These are phyloP conservation scores for Mycosphaerella sp. DNA, from an alignment of 2,329 filamentous ascomycete genomes.

Conservation along the genomic window DNA sequence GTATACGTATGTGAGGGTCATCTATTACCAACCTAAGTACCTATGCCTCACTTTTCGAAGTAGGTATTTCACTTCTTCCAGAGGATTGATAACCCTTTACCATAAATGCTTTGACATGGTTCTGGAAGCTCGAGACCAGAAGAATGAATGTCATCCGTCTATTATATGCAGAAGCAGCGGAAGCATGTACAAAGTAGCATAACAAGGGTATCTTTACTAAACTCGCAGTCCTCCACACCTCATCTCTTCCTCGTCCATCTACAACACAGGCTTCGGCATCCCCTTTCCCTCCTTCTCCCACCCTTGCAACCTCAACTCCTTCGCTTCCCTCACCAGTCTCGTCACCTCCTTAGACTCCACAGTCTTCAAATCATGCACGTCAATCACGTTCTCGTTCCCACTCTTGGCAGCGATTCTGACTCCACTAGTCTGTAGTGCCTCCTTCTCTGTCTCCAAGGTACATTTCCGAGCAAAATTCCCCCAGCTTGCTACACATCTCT, in stretches of 20 bases:
- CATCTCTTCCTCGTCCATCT: not conserved
- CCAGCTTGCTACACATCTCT: constrained; percentile 36
- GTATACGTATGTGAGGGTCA: no score
- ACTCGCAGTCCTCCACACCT: not conserved
- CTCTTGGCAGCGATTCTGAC: constrained; percentile 29
- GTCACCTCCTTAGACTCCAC: constrained; percentile 27
- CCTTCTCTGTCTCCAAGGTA: constrained; percentile 27
- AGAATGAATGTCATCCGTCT: no score
- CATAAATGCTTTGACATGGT: no score
- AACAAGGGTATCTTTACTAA: not conserved
- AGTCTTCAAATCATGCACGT: constrained; percentile 23
- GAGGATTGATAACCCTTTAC: no score
- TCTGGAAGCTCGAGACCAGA: no score
- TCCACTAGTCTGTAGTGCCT: constrained; percentile 28
- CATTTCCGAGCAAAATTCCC: constrained; percentile 28
- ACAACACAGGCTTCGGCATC: constrained; percentile 31
- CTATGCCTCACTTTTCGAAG: no score
- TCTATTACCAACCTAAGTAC: no score
- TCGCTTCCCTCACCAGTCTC: constrained; percentile 28
- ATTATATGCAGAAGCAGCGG: no score
- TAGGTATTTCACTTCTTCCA: no score
- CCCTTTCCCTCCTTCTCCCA: constrained; percentile 32
- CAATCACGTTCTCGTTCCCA: constrained; percentile 27
- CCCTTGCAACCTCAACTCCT: constrained; percentile 28
- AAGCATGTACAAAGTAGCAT: no score